Conservation (phyloP, 345 rosid genomes). For the Geranium rotundifolium region DNA sequence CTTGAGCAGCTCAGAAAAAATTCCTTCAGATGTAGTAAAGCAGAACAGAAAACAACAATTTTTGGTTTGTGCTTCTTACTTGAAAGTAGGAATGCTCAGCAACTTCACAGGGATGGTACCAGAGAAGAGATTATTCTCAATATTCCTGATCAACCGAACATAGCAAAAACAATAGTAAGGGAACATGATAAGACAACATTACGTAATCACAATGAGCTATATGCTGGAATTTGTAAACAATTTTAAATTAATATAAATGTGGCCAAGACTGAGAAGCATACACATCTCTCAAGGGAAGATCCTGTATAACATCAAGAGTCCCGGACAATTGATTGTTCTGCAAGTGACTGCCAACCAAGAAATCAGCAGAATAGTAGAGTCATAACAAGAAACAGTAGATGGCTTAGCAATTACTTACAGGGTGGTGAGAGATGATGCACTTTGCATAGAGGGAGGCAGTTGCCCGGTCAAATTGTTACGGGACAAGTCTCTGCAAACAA, state of each 20-base stretch:
- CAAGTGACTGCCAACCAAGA: constrained; percentile 53
- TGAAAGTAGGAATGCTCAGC: constrained; percentile 57
- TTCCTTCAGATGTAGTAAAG: not conserved
- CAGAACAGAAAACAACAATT: not conserved
- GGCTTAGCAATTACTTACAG: constrained; percentile 29
- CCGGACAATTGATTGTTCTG: constrained; percentile 89
- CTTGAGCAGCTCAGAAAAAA: too few relatives aligned
- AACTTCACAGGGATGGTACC: constrained; percentile 84
- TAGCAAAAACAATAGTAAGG: constrained; percentile 4
- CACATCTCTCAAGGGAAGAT: constrained; percentile 79
- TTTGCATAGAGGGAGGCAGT: constrained; percentile 69
- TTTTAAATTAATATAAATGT: constrained; percentile 9
- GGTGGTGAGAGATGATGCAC: constrained; percentile 50
- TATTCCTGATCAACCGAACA: constrained; percentile 42
- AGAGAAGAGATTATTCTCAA: constrained; percentile 76
- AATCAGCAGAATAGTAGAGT: constrained; percentile 18
- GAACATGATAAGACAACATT: not conserved
- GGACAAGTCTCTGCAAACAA: constrained; percentile 64
- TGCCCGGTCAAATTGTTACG: constrained; percentile 72
- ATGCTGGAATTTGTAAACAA: not conserved
- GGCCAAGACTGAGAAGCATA: constrained; percentile 24
- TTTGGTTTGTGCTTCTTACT: constrained; percentile 26
- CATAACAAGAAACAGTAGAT: not conserved
- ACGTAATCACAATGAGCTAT: not conserved
- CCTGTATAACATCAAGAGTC: constrained; percentile 69